A percentile compares a stretch with the other conserved stretches of the same genome.
Evolutionary conservation across 2,329 filamentous ascomycete species (phyloP).

Genomic region (Paracorniculantispora psalliotae): DNA sequence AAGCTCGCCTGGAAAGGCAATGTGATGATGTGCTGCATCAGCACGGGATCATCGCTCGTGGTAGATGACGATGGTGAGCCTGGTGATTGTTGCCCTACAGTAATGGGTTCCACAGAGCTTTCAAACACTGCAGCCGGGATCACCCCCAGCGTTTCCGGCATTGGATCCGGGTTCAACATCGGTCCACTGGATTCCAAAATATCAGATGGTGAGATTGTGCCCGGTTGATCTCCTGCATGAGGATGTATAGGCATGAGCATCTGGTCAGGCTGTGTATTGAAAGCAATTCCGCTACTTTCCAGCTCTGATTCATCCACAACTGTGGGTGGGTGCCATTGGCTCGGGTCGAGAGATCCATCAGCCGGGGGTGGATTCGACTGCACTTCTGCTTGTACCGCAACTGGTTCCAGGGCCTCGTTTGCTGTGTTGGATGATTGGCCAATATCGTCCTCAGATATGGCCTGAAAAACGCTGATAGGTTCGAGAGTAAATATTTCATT

Average conservation of each 20-base stretch:
- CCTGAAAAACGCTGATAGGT: neutral
- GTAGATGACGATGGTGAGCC: conserved; percentile 11
- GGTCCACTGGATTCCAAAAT: conserved; percentile 9
- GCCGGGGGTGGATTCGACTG: neutral
- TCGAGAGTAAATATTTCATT: conserved; percentile 12
- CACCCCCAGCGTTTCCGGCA: neutral
- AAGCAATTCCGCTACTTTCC: neutral
- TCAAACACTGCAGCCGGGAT: conserved; percentile 2
- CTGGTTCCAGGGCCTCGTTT: neutral
- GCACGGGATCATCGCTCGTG: conserved; percentile 13
- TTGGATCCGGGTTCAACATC: neutral
- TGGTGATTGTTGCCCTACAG: conserved; percentile 9
- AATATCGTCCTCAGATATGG: neutral
- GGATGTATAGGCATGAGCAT: conserved; percentile 1
- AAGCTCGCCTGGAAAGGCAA: conserved; percentile 51
- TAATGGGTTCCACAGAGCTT: conserved; percentile 1
- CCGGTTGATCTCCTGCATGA: neutral
- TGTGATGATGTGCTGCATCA: conserved; percentile 46
- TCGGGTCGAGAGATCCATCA: neutral
- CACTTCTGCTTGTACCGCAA: neutral
- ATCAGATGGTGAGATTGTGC: conserved; percentile 14
- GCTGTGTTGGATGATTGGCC: neutral
- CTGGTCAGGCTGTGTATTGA: conserved; percentile 7
- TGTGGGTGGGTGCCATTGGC: conserved; percentile 7
- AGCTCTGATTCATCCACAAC: neutral